Conservation (phyloP, 805 yeast species). For the Lipomyces sp. region DNA sequence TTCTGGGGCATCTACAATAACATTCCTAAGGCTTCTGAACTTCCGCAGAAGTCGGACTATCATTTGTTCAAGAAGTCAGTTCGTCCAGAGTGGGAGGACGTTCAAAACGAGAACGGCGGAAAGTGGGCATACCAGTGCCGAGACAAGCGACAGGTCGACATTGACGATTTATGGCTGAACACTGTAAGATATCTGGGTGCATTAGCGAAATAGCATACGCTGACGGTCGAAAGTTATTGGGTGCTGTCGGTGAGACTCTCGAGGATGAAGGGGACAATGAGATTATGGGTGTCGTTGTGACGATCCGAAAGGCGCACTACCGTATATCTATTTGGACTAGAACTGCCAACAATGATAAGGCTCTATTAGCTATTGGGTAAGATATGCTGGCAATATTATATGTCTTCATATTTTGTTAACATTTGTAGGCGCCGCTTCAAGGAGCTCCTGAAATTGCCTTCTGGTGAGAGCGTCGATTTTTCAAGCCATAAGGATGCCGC, state of each 20-base stretch:
- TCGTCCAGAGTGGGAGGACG: constrained; percentile 99
- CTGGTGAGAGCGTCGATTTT: constrained; percentile 80
- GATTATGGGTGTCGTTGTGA: constrained; percentile 92
- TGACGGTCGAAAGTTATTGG: constrained; percentile 53
- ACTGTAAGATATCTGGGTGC: constrained; percentile 48
- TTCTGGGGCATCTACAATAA: constrained; percentile 98
- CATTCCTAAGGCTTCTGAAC: constrained; percentile 86
- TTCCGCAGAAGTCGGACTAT: constrained; percentile 91
- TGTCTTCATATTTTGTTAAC: neutral
- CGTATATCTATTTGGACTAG: constrained; percentile 94
- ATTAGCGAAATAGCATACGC: neutral
- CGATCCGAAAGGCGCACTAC: constrained; percentile 78
- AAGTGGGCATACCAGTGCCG: constrained; percentile 85
- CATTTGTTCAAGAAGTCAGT: constrained; percentile 92
- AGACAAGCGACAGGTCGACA: constrained; percentile 58
- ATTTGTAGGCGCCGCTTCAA: constrained; percentile 70
- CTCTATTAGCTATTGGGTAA: constrained; percentile 59
- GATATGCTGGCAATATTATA: neutral
- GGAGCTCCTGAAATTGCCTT: constrained; percentile 76
- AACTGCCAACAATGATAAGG: constrained; percentile 63
- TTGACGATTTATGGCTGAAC: constrained; percentile 92
- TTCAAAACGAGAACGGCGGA: constrained; percentile 85
- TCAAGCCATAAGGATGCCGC: constrained; percentile 43
- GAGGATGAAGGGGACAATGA: constrained; percentile 79
- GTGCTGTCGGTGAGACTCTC: constrained; percentile 93